Base-by-base conservation (phyloP, 192 early-diverging fungal species). In the Chytriomyces sp. region DNA sequence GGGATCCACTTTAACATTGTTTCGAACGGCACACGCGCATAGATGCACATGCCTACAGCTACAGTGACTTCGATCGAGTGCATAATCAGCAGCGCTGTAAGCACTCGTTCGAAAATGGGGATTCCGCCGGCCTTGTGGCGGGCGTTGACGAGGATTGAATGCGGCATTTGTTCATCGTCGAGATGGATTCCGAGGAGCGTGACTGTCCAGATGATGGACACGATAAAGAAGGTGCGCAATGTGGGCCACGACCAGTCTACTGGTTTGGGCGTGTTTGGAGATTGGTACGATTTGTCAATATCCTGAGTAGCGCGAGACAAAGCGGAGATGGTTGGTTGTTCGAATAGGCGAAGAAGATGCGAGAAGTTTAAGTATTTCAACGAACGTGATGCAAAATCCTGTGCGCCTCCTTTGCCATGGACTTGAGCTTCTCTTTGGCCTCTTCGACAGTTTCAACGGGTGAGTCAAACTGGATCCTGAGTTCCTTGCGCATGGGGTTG, bases 371-470 rank as follows among this genome's bases (percentile, higher is more conserved):
- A 13, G 2, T 64, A 71, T 13, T 59, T 35, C n/a, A 23, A 65
- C 61, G 48, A 23, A 75, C 73, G n/a, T 65, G 23, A 35, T 75
- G 73, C 26, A 79, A 45, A 67, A 79, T 65, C 43, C 60, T 67
- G 53, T 68, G 61, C 5, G 78, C 78, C 49, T 79, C 78, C n/a
- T 24, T 64, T 2, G 71, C 78, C 78, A 79, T 74, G 6, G 13
- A 64, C 26, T 66, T 64, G 10, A 79, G 6, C 61, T 16, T 53
- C 24, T 11, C 63, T 43, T 44, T 65, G 8, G 78, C 78, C 44
- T 79, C 78, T 7, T 72, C 64, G 20, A 65, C 43, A 5, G 49
- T 74, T 50, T 48, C 26, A 24, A 72, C 71, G 5, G 44, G 9
- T 20, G 45, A 10, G 20, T 78, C 35, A 53, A 79, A 79, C 47